A percentile compares a stretch with the other conserved stretches of the same genome.
Conservation (phyloP, 495 filamentous ascomycete genomes). For the Xylaria nigripes region DNA sequence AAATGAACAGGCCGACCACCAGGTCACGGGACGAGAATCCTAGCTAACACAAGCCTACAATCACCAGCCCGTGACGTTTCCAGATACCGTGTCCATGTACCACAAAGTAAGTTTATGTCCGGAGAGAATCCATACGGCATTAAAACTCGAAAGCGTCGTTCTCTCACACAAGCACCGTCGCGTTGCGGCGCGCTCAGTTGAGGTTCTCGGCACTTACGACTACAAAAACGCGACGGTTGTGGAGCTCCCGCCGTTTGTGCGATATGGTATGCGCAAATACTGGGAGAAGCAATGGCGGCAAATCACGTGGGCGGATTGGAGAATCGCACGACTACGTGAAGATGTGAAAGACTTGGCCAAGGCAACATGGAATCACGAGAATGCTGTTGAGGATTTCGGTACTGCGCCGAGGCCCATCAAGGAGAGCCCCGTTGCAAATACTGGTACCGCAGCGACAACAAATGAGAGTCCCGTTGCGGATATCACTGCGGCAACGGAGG, state of each 20-base stretch:
- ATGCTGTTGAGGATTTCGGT: slow-evolving; percentile 65
- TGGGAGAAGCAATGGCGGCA: slow-evolving; percentile 60
- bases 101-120: slow-evolving; percentile 61
- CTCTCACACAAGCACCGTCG: slow-evolving; percentile 74
- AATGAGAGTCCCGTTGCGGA: neutral
- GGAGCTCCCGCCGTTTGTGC: slow-evolving; percentile 57
- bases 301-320: slow-evolving; percentile 32
- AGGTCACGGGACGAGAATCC: neutral
- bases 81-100: slow-evolving; percentile 79
- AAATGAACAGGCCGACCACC: neutral
- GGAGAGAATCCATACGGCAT: slow-evolving; percentile 21
- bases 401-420: slow-evolving; percentile 25
- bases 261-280: slow-evolving; percentile 56
- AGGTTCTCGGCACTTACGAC: slow-evolving; percentile 83
- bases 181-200: slow-evolving; percentile 66
- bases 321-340: slow-evolving; percentile 48
- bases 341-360: slow-evolving; percentile 56
- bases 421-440: too few species aligned
- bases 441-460: neutral
- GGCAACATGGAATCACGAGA: slow-evolving; percentile 63
- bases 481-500: neutral
- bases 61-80: slow-evolving; percentile 73
- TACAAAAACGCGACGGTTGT: slow-evolving; percentile 54
- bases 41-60: neutral
- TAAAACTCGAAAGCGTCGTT: slow-evolving; percentile 52